These are phyloP conservation scores for Tilletia caries DNA, from an alignment of 1,284 basidiomycete species.

Conservation along the genomic window DNA sequence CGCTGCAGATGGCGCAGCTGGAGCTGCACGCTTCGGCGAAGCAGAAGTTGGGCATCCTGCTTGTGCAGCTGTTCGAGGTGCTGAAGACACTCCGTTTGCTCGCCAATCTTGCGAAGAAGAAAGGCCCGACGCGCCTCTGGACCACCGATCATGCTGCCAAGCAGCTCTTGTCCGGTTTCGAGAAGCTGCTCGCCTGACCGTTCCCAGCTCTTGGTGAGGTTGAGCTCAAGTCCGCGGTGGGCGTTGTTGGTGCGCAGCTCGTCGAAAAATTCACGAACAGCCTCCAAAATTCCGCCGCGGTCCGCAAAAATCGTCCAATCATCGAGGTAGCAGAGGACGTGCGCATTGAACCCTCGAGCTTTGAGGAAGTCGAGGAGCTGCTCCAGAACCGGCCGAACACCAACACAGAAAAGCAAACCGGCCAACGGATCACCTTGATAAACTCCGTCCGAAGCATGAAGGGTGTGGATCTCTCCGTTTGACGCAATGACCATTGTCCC, in stretches of 20 bases:
- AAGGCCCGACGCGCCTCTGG: background rate
- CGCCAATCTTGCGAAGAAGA: background rate
- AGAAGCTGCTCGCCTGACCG: background rate
- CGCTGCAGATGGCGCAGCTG: background rate
- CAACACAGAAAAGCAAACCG: too few species aligned
- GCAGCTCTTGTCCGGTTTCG: background rate
- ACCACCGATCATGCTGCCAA: background rate
- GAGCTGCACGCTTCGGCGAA: background rate
- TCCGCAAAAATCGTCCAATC: background rate
- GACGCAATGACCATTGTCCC: too few species aligned
- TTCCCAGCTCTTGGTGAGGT: background rate
- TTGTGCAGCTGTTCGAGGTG: background rate
- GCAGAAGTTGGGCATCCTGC: too few species aligned
- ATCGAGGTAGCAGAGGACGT: background rate
- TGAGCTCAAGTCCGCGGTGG: background rate
- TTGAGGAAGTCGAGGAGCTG: too few species aligned
- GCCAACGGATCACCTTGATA: too few species aligned
- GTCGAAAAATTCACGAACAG: background rate
- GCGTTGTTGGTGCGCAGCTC: background rate
- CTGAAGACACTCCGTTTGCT: background rate
- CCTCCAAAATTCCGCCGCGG: background rate
- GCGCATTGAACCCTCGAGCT: too few species aligned
- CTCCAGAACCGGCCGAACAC: too few species aligned
- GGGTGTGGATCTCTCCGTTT: too few species aligned
- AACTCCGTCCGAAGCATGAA: too few species aligned